phyloP scores from a whole-genome alignment of 1,284 basidiomycete species.

The Apiotrichum gamsii region DNA sequence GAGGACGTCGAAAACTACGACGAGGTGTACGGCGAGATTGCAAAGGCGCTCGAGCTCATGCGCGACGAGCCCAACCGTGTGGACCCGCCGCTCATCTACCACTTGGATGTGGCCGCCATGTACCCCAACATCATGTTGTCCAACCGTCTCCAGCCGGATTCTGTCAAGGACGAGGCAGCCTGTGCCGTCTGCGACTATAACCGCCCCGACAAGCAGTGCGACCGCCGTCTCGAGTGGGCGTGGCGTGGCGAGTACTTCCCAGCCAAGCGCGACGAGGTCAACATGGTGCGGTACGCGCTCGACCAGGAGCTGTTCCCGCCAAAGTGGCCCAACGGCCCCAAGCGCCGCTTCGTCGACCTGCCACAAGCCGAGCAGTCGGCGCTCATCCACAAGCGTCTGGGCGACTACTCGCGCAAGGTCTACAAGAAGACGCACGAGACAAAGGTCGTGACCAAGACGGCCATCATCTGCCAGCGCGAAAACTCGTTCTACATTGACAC shows the following conservation, averaged over 20 bases:
- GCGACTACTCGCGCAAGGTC: constrained; percentile 97
- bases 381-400: constrained; percentile 89
- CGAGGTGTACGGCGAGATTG: constrained; percentile 78
- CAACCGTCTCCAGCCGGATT: constrained; percentile 96
- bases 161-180: constrained; percentile 90
- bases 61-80: constrained; percentile 83
- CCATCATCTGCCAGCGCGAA: constrained; percentile 96
- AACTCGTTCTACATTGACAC: constrained; percentile 99
- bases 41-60: constrained; percentile 72
- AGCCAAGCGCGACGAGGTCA: constrained; percentile 93
- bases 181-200: constrained; percentile 99
- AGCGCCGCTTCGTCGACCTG: constrained; percentile 79
- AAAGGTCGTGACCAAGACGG: constrained; percentile 85
- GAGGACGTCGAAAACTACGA: constrained; percentile 93
- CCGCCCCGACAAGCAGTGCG: constrained; percentile 89
- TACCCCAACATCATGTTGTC: constrained; percentile 99
- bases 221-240: constrained; percentile 92
- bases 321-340: constrained; percentile 64
- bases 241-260: constrained; percentile 99
- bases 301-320: constrained; percentile 91
- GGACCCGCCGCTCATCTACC: constrained; percentile 95
- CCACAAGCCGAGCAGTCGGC: constrained; percentile 82
- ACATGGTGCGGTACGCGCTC: constrained; percentile 97
- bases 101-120: constrained; percentile 99
- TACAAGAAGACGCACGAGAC: constrained; percentile 99